Evolutionary conservation across 768 basidiomycete genomes (phyloP), one percentile per base, ranked within the genome.

Genomic region (Xanthoconium stramineum): DNA sequence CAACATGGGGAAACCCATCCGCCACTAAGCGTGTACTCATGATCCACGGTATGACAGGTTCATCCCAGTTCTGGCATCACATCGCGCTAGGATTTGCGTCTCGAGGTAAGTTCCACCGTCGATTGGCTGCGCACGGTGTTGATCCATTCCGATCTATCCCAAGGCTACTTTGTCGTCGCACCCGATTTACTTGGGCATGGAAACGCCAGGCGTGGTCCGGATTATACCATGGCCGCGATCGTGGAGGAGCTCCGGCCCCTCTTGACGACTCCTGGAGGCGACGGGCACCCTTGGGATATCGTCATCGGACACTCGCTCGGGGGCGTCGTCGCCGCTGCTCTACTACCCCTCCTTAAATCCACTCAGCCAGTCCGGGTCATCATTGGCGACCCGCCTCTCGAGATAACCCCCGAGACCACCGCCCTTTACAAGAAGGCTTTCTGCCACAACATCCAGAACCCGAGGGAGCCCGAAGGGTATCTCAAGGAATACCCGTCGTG

Each of bases 151-250:
- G 39, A 56, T 39, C 10, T 11, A 17, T 20, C 7, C 39, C 24
- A n/a, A 69, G 69, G 67, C 29, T 67, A 57, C 29, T 55, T 57
- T 20, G 62, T 67, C 37, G 47, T 38, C 0, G 65, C 63, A 17
- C 67, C 67, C 8, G 61, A 63, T 46, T 37, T 65, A 3, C 59
- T 67, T 15, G 65, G 62, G 11, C 67, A 69, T 24, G 60, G 57
- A 2, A 19, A 17, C 15, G 51, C 60, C 12, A 44, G 32, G 11
- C 53, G 45, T n/a, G 3, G 44, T 13, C 37, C 61, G 0, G 55
- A 53, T 19, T 62, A 58, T 43, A 60, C 63, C 32, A 20, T 65
- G 14, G 29, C 42, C 6, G 55, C 52, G 4, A 14, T 67, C 9
- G 53, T 6, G 11, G 28, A 59, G 3, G 62, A 59, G 33, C 59